phyloP scores from a whole-genome alignment of 2,329 filamentous ascomycete species.

The Pseudogymnoascus sp. region DNA sequence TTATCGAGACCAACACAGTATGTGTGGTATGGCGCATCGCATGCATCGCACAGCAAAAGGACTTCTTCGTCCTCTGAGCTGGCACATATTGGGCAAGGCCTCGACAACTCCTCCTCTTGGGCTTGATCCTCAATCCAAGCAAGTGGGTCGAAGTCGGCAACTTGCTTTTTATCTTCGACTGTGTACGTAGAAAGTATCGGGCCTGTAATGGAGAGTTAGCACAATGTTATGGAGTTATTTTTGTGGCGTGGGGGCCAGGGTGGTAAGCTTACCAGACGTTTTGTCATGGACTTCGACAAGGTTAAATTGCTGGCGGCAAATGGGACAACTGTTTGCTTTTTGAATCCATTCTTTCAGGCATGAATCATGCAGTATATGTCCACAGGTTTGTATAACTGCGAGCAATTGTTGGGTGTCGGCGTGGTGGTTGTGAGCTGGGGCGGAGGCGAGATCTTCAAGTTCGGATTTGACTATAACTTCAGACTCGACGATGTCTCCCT shows the following conservation, averaged over 20 bases:
- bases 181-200: slow-evolving; percentile 48
- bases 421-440: slow-evolving; percentile 18
- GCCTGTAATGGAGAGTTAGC: slow-evolving; percentile 32
- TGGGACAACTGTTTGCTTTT: slow-evolving; percentile 94
- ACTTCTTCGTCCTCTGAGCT: slow-evolving; percentile 73
- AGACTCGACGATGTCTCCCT: slow-evolving; percentile 20
- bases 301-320: slow-evolving; percentile 89
- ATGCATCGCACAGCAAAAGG: slow-evolving; percentile 83
- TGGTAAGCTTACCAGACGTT: slow-evolving; percentile 60
- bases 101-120: slow-evolving; percentile 57
- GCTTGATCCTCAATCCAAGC: slow-evolving; percentile 66
- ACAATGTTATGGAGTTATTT: slow-evolving; percentile 14
- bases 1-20: slow-evolving; percentile 78
- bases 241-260: slow-evolving; percentile 12
- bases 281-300: slow-evolving; percentile 74
- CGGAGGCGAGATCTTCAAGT: slow-evolving; percentile 9
- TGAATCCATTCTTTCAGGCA: slow-evolving; percentile 93
- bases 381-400: slow-evolving; percentile 64
- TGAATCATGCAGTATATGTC: slow-evolving; percentile 84
- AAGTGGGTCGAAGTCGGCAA: slow-evolving; percentile 78
- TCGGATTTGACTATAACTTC: slow-evolving; percentile 8
- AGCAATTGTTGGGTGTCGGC: slow-evolving; percentile 28
- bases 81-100: slow-evolving; percentile 79
- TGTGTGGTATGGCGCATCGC: slow-evolving; percentile 82
- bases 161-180: slow-evolving; percentile 79